Evolutionary conservation across 2,329 filamentous ascomycete species (phyloP).

Genomic region (Apiospora sp.): DNA sequence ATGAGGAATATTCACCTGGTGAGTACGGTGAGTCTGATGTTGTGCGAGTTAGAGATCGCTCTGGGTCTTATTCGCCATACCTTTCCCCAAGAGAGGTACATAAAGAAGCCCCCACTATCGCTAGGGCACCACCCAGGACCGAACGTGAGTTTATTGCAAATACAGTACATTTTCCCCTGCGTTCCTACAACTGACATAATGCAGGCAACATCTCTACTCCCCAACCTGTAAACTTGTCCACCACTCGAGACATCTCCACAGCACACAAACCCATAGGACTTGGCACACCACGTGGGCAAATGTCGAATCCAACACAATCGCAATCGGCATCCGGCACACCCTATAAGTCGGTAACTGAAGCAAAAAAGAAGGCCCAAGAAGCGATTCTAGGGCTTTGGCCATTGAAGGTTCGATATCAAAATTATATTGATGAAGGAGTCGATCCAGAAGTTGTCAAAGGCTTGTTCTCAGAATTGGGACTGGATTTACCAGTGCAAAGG

Average conservation of each 20-base stretch:
- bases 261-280: slow-evolving; percentile 2
- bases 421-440: slow-evolving; percentile 78
- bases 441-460: slow-evolving; percentile 67
- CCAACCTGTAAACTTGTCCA: slow-evolving; percentile 11
- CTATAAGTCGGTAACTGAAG: slow-evolving; percentile 48
- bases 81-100: slow-evolving; percentile 58
- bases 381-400: slow-evolving; percentile 71
- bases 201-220: slow-evolving; percentile 23
- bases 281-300: not conserved
- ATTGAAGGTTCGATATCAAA: slow-evolving; percentile 75
- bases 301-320: not conserved
- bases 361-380: slow-evolving; percentile 67
- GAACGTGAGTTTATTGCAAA: slow-evolving; percentile 1
- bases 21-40: slow-evolving; percentile 38
- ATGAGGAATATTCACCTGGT: slow-evolving; percentile 37
- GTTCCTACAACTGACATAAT: slow-evolving; percentile 26
- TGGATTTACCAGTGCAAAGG: slow-evolving; percentile 53
- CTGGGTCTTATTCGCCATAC: slow-evolving; percentile 61
- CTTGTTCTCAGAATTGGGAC: slow-evolving; percentile 74
- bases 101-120: slow-evolving; percentile 36
- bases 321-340: slow-evolving; percentile 3
- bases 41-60: slow-evolving; percentile 51
- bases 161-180: not conserved
- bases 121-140: slow-evolving; percentile 24
- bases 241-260: not conserved